phyloP scores from a whole-genome alignment of 352 stramenopile species.

The Phytopythium mirpurense region DNA sequence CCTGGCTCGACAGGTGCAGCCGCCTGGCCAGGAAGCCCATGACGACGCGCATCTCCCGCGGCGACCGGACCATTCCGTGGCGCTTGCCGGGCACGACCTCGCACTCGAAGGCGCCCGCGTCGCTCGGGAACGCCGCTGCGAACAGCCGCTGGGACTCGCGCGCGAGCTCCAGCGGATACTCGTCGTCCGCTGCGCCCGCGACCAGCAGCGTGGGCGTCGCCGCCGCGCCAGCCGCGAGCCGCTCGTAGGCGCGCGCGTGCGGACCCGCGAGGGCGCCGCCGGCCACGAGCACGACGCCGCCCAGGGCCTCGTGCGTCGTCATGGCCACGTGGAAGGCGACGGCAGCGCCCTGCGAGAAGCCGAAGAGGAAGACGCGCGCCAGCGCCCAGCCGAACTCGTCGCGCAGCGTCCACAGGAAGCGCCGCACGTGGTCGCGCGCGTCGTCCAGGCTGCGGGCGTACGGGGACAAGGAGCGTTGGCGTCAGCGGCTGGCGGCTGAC shows the following conservation, averaged over 20 bases:
- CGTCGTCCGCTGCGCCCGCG: conserved; percentile 22
- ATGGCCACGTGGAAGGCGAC: conserved; percentile 54
- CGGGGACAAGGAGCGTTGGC: too few relatives aligned
- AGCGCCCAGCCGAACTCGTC: conserved; percentile 41
- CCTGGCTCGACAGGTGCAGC: neutral
- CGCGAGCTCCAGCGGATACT: conserved; percentile 34
- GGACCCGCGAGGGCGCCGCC: conserved; percentile 33
- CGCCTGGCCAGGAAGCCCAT: conserved; percentile 55
- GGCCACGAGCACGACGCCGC: conserved; percentile 45
- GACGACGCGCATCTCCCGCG: conserved; percentile 45
- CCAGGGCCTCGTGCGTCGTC: conserved; percentile 30
- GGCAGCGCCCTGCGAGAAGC: conserved; percentile 59
- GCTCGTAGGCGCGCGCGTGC: conserved; percentile 12
- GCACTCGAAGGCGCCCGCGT: conserved; percentile 8
- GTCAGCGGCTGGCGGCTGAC: too few relatives aligned
- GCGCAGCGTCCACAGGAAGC: conserved; percentile 42
- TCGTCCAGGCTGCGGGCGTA: conserved; percentile 29
- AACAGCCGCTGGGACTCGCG: conserved; percentile 16
- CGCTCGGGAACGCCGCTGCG: conserved; percentile 21
- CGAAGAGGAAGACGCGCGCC: conserved; percentile 56
- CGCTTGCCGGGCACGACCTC: conserved; percentile 18
- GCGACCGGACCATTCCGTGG: conserved; percentile 50
- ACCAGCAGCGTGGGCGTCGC: conserved; percentile 46
- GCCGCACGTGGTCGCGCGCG: conserved; percentile 31
- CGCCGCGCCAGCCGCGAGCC: neutral